Conservation (phyloP, 805 yeast genomes). For the Saturnispora silvae region DNA sequence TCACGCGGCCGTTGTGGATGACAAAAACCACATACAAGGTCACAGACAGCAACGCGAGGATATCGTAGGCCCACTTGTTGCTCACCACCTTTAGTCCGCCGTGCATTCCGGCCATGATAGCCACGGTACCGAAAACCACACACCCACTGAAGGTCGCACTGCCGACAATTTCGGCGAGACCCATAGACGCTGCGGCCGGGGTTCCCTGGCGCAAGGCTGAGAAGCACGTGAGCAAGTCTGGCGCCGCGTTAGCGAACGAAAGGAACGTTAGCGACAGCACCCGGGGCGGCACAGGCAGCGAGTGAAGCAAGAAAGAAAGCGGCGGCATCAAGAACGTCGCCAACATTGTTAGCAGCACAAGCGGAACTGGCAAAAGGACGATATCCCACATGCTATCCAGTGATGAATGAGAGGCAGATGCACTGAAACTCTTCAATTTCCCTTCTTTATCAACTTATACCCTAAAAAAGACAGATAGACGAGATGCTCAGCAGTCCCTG, state of each 20-base stretch:
- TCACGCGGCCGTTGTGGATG: conserved; percentile 44
- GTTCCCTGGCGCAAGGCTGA: conserved; percentile 61
- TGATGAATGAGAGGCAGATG: not conserved
- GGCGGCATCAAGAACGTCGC: conserved; percentile 8
- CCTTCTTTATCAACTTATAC: too few species aligned
- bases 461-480: too few species aligned
- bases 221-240: conserved; percentile 78
- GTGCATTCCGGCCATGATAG: conserved; percentile 17
- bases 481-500: too few species aligned
- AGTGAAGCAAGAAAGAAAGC: conserved; percentile 6
- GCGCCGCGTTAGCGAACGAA: conserved; percentile 88
- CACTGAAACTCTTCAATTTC: not conserved
- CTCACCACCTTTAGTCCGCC: conserved; percentile 2
- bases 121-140: conserved; percentile 41
- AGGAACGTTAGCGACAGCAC: conserved; percentile 47
- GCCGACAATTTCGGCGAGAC: conserved; percentile 44
- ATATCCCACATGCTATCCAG: not conserved
- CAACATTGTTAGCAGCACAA: conserved; percentile 3
- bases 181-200: conserved; percentile 36
- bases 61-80: conserved; percentile 1
- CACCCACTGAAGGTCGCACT: conserved; percentile 44
- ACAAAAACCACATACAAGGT: conserved; percentile 20
- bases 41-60: not conserved
- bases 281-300: conserved; percentile 4
- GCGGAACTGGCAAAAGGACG: conserved; percentile 4